A percentile compares a stretch with the other conserved stretches of the same genome.
phyloP scores from a whole-genome alignment of 1,284 basidiomycete species.

The Spongispora temasekensis region DNA sequence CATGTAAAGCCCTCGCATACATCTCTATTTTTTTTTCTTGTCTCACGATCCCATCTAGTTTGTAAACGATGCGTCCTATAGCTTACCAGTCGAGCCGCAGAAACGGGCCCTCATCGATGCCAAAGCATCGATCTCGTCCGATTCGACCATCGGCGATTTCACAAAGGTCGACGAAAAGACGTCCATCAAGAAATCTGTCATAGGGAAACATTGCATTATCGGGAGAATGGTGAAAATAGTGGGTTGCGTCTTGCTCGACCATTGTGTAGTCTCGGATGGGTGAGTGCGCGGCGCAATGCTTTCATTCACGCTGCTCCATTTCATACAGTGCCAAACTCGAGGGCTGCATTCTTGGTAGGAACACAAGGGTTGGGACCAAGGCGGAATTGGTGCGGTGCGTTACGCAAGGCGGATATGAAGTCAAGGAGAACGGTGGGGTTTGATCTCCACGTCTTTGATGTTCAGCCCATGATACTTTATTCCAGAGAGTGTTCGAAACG shows the following conservation, averaged over 20 bases:
- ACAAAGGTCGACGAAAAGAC: constrained; percentile 84
- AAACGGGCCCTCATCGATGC: constrained; percentile 69
- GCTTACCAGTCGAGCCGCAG: constrained; percentile 59
- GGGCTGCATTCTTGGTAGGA: constrained; percentile 83
- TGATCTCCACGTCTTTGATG: not conserved
- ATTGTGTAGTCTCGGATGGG: constrained; percentile 88
- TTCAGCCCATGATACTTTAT: constrained; percentile 1
- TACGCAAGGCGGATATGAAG: constrained; percentile 87
- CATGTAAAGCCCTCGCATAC: constrained; percentile 44
- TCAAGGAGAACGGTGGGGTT: constrained; percentile 66
- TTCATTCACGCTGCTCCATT: not conserved
- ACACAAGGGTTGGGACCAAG: constrained; percentile 80
- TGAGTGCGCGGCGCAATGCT: constrained; percentile 37
- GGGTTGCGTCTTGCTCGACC: constrained; percentile 89
- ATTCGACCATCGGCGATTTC: constrained; percentile 82
- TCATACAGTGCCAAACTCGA: constrained; percentile 81
- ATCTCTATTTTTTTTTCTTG: not conserved
- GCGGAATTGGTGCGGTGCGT: constrained; percentile 82
- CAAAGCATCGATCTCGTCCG: constrained; percentile 83
- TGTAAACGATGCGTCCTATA: constrained; percentile 51
- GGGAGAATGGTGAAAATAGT: constrained; percentile 85
- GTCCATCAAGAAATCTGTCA: constrained; percentile 84
- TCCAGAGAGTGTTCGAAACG: constrained; percentile 59
- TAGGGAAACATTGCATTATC: constrained; percentile 88
- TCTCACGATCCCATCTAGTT: constrained; percentile 41